These are phyloP conservation scores for Hagleromyces aurorensis DNA, from an alignment of 805 yeast genomes.

Conservation along the genomic window DNA sequence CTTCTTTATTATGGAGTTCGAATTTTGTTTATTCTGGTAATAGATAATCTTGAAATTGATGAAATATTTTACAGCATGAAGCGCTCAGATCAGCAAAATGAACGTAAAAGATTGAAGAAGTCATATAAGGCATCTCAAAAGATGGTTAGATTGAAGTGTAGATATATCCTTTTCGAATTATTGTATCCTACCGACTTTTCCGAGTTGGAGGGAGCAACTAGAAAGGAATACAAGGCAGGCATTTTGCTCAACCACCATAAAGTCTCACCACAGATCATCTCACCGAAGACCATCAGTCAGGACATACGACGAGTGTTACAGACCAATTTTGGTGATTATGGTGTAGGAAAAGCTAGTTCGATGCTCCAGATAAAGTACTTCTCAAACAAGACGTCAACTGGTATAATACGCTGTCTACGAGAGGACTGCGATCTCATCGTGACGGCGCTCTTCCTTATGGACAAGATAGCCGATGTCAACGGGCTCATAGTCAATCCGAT, in stretches of 20 bases:
- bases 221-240: slow-evolving; percentile 4
- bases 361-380: slow-evolving; percentile 68
- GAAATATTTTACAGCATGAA: not conserved
- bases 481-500: slow-evolving; percentile 50
- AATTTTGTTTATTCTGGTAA: too few relatives aligned
- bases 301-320: slow-evolving; percentile 50
- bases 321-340: slow-evolving; percentile 70
- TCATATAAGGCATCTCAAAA: not conserved
- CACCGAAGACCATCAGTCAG: slow-evolving; percentile 41
- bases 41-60: too few relatives aligned
- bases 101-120: slow-evolving; percentile 1
- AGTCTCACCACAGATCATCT: slow-evolving; percentile 42
- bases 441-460: slow-evolving; percentile 56
- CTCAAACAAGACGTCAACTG: slow-evolving; percentile 72
- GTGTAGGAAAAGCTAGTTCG: slow-evolving; percentile 55
- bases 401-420: slow-evolving; percentile 71
- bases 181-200: slow-evolving; percentile 47
- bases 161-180: slow-evolving; percentile 78
- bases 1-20: too few relatives aligned
- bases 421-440: slow-evolving; percentile 53
- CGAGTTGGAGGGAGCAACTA: slow-evolving; percentile 6
- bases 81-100: too few relatives aligned
- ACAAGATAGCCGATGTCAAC: slow-evolving; percentile 39
- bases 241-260: slow-evolving; percentile 41
- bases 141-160: slow-evolving; percentile 84